Evolutionary conservation across 192 early-diverging fungal species (phyloP).

Genomic region (Linnemannia hyalina): DNA sequence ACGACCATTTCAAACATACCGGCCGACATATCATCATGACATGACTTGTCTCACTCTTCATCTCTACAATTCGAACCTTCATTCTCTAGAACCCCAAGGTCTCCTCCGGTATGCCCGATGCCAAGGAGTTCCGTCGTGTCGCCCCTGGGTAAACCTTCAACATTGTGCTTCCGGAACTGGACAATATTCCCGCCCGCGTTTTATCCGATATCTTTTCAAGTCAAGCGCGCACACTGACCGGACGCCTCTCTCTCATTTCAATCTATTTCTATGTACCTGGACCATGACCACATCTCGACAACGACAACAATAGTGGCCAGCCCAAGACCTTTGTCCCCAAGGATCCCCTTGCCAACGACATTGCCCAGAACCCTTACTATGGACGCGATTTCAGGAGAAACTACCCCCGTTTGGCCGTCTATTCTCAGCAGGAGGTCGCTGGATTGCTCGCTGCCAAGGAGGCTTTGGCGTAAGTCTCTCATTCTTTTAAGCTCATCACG

Average conservation of each 20-base stretch:
- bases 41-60: not conserved
- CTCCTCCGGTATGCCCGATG: constrained; percentile 75
- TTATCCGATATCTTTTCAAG: not conserved
- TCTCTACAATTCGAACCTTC: not conserved
- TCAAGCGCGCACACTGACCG: not conserved
- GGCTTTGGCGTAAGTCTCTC: constrained; percentile 27
- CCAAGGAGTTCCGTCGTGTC: constrained; percentile 77
- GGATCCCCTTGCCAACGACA: constrained; percentile 69
- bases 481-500: not conserved
- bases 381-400: constrained; percentile 91
- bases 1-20: not conserved
- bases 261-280: constrained; percentile 50
- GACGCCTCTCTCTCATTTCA: not conserved
- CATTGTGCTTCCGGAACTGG: not conserved
- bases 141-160: constrained; percentile 65
- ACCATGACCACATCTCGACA: not conserved
- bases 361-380: constrained; percentile 92
- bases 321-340: constrained; percentile 66
- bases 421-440: constrained; percentile 83
- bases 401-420: constrained; percentile 89
- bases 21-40: not conserved
- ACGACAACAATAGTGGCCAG: constrained; percentile 45
- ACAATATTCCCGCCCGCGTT: not conserved
- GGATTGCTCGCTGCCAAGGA: constrained; percentile 66
- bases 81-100: constrained; percentile 68